These are phyloP conservation scores for Spergularia marina DNA, from an alignment of 148 eudicot species.

Conservation along the genomic window DNA sequence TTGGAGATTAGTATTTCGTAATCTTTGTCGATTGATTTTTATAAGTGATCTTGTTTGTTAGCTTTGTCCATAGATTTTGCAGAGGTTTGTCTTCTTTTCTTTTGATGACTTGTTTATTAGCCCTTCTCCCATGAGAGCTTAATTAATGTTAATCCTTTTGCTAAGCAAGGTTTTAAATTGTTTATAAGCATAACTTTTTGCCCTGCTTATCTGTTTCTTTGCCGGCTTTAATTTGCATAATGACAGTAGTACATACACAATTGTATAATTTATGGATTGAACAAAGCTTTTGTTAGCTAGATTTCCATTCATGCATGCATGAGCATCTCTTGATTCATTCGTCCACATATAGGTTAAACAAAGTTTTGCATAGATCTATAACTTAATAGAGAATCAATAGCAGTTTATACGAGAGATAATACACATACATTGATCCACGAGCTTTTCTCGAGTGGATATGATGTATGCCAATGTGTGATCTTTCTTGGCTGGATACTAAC, in stretches of 20 bases:
- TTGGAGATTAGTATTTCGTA: conserved; percentile 14
- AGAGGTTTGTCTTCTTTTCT: conserved; percentile 26
- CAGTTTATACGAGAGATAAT: no score
- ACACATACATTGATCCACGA: no score
- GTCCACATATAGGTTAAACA: conserved; percentile 8
- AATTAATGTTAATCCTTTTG: conserved; percentile 7
- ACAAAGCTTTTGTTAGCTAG: not conserved
- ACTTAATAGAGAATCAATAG: no score
- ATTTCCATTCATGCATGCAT: conserved; percentile 22
- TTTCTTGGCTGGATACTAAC: no score
- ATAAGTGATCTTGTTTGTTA: conserved; percentile 24
- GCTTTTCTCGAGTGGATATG: no score
- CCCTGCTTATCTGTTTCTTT: conserved; percentile 28
- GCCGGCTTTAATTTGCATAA: conserved; percentile 16
- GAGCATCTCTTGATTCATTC: not conserved
- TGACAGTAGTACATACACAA: not conserved
- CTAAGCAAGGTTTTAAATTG: conserved; percentile 9
- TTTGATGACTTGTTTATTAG: conserved; percentile 14
- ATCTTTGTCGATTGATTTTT: conserved; percentile 26
- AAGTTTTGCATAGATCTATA: not conserved
- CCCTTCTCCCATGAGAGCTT: not conserved
- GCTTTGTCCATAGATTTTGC: conserved; percentile 31
- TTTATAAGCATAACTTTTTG: conserved; percentile 22
- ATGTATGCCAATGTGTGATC: no score
- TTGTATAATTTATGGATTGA: conserved; percentile 4